Conservation (phyloP, 169 alveolate genomes). For the Eimeria sp. region DNA sequence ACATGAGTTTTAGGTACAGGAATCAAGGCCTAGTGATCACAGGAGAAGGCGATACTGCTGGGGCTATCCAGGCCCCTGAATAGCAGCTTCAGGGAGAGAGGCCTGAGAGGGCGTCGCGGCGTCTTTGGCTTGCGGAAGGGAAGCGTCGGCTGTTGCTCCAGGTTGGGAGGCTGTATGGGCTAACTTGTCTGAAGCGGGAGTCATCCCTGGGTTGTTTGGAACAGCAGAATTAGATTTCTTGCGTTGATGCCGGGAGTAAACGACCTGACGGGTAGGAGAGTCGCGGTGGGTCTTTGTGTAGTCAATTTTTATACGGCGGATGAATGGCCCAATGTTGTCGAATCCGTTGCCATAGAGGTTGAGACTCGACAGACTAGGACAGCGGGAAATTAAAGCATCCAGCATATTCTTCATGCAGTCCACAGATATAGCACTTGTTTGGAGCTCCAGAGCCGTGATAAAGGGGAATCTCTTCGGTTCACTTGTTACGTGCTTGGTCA, state of each 20-base stretch:
- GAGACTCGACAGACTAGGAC: constrained; percentile 14
- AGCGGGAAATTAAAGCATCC: constrained; percentile 23
- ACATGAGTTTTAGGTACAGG: not conserved
- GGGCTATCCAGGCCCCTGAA: not conserved
- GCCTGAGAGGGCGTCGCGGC: not conserved
- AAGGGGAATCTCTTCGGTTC: constrained; percentile 37
- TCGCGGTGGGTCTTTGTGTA: constrained; percentile 48
- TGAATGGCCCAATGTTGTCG: constrained; percentile 55
- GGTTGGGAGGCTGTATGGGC: not conserved
- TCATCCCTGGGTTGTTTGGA: not conserved
- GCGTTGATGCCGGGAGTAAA: not conserved
- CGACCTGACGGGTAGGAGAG: not conserved
- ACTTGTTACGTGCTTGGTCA: not conserved
- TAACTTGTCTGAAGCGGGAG: not conserved
- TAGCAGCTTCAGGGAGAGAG: not conserved
- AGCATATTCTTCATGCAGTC: constrained; percentile 48
- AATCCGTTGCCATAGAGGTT: constrained; percentile 59
- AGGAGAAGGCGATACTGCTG: not conserved
- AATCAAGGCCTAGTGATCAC: not conserved
- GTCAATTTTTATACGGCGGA: not conserved
- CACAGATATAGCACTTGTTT: constrained; percentile 12
- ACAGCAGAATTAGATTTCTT: not conserved
- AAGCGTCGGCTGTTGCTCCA: not conserved
- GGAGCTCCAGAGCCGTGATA: constrained; percentile 55
- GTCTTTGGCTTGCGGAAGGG: constrained; percentile 5